Conservation (phyloP, 2,329 filamentous ascomycete genomes). For the Aspergillus niger region DNA sequence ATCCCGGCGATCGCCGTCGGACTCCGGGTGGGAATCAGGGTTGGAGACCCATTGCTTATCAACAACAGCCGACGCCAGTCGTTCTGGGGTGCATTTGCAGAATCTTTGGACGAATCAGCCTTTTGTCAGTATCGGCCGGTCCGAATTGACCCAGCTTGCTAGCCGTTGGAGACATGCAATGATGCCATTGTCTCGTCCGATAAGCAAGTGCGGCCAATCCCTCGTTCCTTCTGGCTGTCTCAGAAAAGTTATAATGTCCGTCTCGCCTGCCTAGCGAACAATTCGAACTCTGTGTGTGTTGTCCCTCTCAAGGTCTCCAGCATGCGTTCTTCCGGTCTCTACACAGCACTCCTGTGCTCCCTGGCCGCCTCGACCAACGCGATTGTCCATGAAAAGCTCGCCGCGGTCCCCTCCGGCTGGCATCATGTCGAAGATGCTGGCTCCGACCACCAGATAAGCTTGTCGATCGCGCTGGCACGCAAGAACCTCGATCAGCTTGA, state of each 20-base stretch:
- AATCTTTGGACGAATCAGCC: background rate
- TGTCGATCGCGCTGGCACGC: conserved; percentile 27
- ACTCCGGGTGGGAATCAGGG: conserved; percentile 3
- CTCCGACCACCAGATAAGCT: conserved; percentile 16
- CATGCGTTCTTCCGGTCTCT: conserved; percentile 7
- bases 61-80: conserved; percentile 4
- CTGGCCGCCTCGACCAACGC: conserved; percentile 2
- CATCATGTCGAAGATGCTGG: conserved; percentile 15
- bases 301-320: background rate
- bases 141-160: background rate
- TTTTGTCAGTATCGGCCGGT: background rate
- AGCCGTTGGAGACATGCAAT: background rate
- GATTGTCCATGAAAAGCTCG: conserved; percentile 4
- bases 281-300: background rate
- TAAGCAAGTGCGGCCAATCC: background rate
- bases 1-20: background rate
- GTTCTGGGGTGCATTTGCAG: background rate
- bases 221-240: background rate
- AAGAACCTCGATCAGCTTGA: conserved; percentile 42
- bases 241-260: conserved; percentile 1
- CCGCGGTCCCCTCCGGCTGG: conserved; percentile 1
- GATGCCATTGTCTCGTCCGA: conserved; percentile 2
- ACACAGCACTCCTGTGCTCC: conserved; percentile 6
- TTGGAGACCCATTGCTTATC: conserved; percentile 4
- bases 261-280: background rate